phyloP scores from a whole-genome alignment of 2,329 filamentous ascomycete species.

The Venturia asperata region DNA sequence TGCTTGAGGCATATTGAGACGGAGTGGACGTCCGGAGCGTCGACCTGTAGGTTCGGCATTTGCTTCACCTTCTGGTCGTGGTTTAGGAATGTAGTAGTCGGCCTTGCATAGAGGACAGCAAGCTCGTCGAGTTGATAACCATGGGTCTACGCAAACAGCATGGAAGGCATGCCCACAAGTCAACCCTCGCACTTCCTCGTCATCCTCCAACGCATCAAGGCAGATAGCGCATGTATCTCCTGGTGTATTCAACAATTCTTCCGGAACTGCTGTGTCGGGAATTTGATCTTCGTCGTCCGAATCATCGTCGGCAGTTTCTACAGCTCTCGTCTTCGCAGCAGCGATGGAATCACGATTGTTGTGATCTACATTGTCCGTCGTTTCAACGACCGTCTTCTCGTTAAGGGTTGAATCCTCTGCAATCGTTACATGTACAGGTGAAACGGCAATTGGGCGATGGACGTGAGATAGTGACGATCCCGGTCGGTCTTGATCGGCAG shows the following conservation, averaged over 20 bases:
- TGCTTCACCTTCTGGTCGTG: constrained; percentile 55
- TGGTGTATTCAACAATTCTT: constrained; percentile 73
- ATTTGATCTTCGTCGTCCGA: constrained; percentile 77
- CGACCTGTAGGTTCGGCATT: constrained; percentile 6
- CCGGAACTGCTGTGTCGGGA: constrained; percentile 69
- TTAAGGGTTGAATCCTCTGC: constrained; percentile 22
- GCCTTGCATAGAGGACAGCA: constrained; percentile 98
- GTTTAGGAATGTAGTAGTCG: constrained; percentile 94
- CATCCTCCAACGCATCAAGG: constrained; percentile 86
- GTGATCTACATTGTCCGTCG: constrained; percentile 7
- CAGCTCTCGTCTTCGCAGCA: constrained; percentile 3
- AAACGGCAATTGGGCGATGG: neutral
- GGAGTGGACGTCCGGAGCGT: constrained; percentile 1
- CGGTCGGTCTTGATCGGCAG: constrained; percentile 27
- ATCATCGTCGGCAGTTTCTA: constrained; percentile 38
- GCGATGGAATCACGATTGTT: neutral
- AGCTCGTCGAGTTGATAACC: constrained; percentile 87
- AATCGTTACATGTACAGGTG: constrained; percentile 22
- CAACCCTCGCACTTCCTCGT: constrained; percentile 88
- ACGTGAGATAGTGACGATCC: constrained; percentile 26
- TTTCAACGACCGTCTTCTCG: constrained; percentile 26
- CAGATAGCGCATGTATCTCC: constrained; percentile 96
- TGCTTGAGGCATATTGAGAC: constrained; percentile 18
- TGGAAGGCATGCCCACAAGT: constrained; percentile 98
- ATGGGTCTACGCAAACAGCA: constrained; percentile 89